These are phyloP conservation scores for Skeletonema tropicum DNA, from an alignment of 108 stramenopile species.

Conservation along the genomic window DNA sequence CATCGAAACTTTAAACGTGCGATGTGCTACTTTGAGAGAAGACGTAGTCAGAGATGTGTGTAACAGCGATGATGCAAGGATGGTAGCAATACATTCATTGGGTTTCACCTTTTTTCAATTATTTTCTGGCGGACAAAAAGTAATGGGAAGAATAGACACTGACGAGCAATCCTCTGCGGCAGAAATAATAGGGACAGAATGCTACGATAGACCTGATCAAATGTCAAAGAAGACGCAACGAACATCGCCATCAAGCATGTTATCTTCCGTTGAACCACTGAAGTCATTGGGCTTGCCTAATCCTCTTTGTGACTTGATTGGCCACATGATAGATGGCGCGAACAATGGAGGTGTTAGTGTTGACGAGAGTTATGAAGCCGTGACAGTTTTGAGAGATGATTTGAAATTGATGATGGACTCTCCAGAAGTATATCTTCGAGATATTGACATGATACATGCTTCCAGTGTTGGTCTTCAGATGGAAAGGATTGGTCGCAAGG, in stretches of 20 bases:
- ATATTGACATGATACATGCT: too few relatives aligned
- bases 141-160: background rate
- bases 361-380: background rate
- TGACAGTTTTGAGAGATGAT: background rate
- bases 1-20: background rate
- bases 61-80: background rate
- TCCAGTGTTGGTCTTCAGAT: too few relatives aligned
- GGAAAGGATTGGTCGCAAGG: too few relatives aligned
- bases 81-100: background rate
- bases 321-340: background rate
- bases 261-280: background rate
- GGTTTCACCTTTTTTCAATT: background rate
- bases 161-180: background rate
- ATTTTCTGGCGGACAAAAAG: background rate
- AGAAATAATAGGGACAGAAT: background rate
- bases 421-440: background rate
- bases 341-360: background rate
- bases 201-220: background rate
- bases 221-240: too few relatives aligned
- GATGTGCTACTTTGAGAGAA: background rate
- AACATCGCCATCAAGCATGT: too few relatives aligned
- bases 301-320: conserved; percentile 5
- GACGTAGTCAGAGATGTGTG: background rate
- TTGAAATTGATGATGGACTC: background rate
- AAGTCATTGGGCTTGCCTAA: conserved; percentile 10